Percentiles rank a stretch among this genome's conserved stretches.
These are phyloP conservation scores for Eucalyptus sp. DNA, from an alignment of 345 rosid genomes.

Conservation along the genomic window DNA sequence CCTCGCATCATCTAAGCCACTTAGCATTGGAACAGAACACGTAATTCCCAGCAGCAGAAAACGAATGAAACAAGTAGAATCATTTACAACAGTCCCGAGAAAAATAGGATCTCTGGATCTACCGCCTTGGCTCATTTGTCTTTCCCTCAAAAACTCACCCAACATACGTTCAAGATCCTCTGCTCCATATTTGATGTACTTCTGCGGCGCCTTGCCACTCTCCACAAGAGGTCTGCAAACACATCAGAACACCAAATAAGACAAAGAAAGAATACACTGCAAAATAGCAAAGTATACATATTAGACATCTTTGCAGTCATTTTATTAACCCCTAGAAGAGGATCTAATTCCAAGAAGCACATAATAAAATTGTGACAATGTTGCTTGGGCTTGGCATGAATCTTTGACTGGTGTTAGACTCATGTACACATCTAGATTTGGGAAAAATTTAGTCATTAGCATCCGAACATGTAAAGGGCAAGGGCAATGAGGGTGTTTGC, in stretches of 20 bases:
- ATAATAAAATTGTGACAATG: background rate
- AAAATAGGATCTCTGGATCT: background rate
- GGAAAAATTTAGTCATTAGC: background rate
- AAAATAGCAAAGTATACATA: background rate
- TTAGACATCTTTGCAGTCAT: background rate
- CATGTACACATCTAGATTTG: background rate
- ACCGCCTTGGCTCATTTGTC: constrained; percentile 65
- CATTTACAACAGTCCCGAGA: background rate
- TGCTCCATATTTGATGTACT: constrained; percentile 64
- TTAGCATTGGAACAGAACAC: background rate
- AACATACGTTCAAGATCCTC: constrained; percentile 94
- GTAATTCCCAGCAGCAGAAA: background rate
- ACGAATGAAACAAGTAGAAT: background rate
- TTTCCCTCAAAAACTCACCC: constrained; percentile 95
- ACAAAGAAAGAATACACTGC: background rate
- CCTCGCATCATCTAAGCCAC: background rate
- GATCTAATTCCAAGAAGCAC: background rate
- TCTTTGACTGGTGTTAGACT: background rate
- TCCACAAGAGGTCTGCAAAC: constrained; percentile 77
- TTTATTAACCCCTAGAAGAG: background rate
- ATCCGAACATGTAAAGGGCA: background rate
- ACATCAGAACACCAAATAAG: background rate
- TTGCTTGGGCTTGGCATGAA: background rate
- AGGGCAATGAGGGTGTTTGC: background rate
- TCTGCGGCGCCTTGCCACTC: constrained; percentile 72